A percentile compares a stretch with the other conserved stretches of the same genome.
Evolutionary conservation across 345 rosid genomes (phyloP).

Genomic region (thale cress (Arabidopsis thaliana)): TAIR10.1 NC_003076.8:8005501-8006000

Average conservation of each 20-base stretch:
- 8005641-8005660: slow-evolving; percentile 93
- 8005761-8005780: slow-evolving; percentile 75
- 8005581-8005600: slow-evolving; percentile 90
- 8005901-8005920: slow-evolving; percentile 61
- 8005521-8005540: neutral
- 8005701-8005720: slow-evolving; percentile 95
- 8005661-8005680: slow-evolving; percentile 83
- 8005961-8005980: slow-evolving; percentile 55
- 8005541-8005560: slow-evolving; percentile 64
- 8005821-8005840: slow-evolving; percentile 54
- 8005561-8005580: slow-evolving; percentile 68
- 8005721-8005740: slow-evolving; percentile 93
- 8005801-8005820: slow-evolving; percentile 81
- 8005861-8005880: slow-evolving; percentile 60
- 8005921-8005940: slow-evolving; percentile 81
- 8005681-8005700: slow-evolving; percentile 65
- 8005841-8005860: slow-evolving; percentile 53
- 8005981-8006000: slow-evolving; percentile 63
- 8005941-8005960: slow-evolving; percentile 72
- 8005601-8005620: slow-evolving; percentile 70
- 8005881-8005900: slow-evolving; percentile 75
- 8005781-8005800: slow-evolving; percentile 94
- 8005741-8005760: slow-evolving; percentile 41
- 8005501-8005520: slow-evolving; percentile 15
- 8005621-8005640: slow-evolving; percentile 68